These are phyloP conservation scores for Durio zibethinus DNA, from an alignment of 345 rosid species.

Conservation along the genomic window DNA sequence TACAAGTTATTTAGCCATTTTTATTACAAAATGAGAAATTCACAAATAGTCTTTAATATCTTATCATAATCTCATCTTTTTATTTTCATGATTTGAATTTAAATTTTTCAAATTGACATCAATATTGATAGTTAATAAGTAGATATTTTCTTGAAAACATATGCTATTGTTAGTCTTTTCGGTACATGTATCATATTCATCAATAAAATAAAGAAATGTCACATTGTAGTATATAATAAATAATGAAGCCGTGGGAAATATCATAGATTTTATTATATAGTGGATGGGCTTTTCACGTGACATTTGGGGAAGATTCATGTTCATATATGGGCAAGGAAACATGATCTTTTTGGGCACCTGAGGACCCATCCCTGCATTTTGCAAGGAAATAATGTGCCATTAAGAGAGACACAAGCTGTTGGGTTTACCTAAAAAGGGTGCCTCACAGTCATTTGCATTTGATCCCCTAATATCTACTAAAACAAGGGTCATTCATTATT, in stretches of 20 bases:
- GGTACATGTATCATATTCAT: too few species aligned
- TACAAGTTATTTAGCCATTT: background rate
- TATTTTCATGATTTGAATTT: too few species aligned
- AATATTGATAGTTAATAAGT: too few species aligned
- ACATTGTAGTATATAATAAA: background rate
- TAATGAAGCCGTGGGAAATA: background rate
- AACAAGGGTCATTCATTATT: background rate
- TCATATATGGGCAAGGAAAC: background rate
- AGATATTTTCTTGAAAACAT: too few species aligned
- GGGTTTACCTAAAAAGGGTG: background rate
- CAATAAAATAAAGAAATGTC: too few species aligned
- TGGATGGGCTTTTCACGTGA: background rate
- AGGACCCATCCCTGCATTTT: conserved; percentile 1
- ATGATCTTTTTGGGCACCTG: background rate
- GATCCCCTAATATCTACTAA: background rate
- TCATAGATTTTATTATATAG: background rate
- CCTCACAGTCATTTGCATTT: background rate
- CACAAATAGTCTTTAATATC: too few species aligned
- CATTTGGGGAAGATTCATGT: background rate
- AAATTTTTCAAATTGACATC: too few species aligned
- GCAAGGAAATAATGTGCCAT: conserved; percentile 3
- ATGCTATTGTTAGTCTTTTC: too few species aligned
- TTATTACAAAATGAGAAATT: too few species aligned
- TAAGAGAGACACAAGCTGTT: conserved; percentile 7
- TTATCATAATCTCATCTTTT: too few species aligned